Evolutionary conservation across 106 monocot genomes (phyloP), one percentile per base, ranked within the genome.

Genomic region (Xerophyta viscosa): DNA sequence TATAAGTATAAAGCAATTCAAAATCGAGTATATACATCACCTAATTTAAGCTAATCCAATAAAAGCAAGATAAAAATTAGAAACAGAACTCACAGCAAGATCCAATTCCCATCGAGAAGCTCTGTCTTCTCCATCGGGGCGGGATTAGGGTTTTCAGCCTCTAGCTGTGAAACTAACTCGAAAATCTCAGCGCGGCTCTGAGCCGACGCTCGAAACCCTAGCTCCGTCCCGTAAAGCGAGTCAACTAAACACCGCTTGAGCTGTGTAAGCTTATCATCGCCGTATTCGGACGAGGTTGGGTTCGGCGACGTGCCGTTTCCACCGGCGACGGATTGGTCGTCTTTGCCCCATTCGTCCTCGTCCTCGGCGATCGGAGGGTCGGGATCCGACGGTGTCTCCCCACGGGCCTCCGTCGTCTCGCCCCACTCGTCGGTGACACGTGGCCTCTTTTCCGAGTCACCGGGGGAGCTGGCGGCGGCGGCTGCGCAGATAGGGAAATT

Each of bases 41-140:
- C n/a, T n/a, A n/a, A n/a, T n/a, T n/a, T n/a, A n/a, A n/a, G n/a
- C n/a, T n/a, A n/a, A n/a, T n/a, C 8, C 41, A 41, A 27, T n/a
- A 22, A 2, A 41, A 41, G 29, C 55, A 22, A 20, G 20, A 31
- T 21, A 55, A 36, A 55, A 14, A 21, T 7, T 28, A 27, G 3
- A 7, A 26, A 30, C n/a, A 18, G 25, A 27, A 78, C 78, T 75
- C 59, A 84, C 79, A 84, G 42, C 11, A 84, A 64, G 19, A 84
- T 62, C 84, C 84, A 84, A 24, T 79, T 75, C 46, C 84, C 79
- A 54, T 79, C 65, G 24, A 84, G 79, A 39, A 75, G 30, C 60
- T 57, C 71, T 5, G 62, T 25, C 25, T 56, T 43, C 24, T 71
- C 68, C 4, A 19, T 67, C n/a, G 84, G 84, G 14, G 78, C 68